Evolutionary conservation across 331 rosid species (phyloP), one percentile per base, ranked within the genome.

Genomic region (Prunus yedoensis): DNA sequence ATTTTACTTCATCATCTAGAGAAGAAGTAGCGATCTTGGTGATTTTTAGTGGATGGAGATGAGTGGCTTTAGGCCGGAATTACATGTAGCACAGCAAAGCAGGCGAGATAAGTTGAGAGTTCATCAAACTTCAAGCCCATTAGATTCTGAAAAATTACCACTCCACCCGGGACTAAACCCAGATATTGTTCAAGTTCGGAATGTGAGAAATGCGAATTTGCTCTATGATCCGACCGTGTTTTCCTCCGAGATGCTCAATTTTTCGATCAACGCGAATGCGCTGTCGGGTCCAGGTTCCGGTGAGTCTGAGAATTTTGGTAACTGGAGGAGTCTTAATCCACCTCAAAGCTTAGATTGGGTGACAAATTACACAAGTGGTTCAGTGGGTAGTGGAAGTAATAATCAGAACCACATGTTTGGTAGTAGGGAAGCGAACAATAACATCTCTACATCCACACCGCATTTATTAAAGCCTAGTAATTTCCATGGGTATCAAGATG

Each of bases 91-190:
- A 25, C 25, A 25, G 25, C 25, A 25, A 25, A 25, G 25, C 25
- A 25, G 99, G 88, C 96, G 98, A 1, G 93, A 91, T 13, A 95
- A 89, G 81, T 69, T 95, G 74, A 85, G 99, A 85, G 87, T 87
- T 54, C 90, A 83, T 28, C 93, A 87, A 78, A 71, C 72, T 75
- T 77, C 83, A 54, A 45, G 35, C 18, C 27, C 65, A n/a, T 76
- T 51, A 41, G 82, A 79, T 72, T 57, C 80, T 13, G 84, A 84
- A n/a, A 78, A 32, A 45, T 58, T 23, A 6, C 84, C 51, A 76
- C 83, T 1, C 30, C 87, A 85, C 63, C 83, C 56, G 16, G 81
- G 79, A 0, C 66, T 79, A n/a, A 83, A 74, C 84, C 80, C 85
- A 43, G 85, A 86, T 70, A 78, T 87, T 41, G 77, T 83, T 80